Conservation (phyloP, 2,329 filamentous ascomycete genomes). For the Davidsoniella eucalypti region DNA sequence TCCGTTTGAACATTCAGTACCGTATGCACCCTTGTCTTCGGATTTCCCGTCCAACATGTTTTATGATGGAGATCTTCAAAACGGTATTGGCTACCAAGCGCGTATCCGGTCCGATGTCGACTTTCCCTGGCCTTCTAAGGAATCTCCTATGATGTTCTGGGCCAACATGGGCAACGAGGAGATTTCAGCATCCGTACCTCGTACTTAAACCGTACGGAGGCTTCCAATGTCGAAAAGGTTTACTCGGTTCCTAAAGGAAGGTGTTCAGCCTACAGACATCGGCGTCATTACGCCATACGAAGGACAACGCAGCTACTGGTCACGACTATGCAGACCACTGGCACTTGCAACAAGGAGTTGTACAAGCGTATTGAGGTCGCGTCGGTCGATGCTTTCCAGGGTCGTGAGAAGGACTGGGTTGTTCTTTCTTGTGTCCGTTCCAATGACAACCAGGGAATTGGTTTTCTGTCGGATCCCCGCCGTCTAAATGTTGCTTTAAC, state of each 20-base stretch:
- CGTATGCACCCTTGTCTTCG: constrained; percentile 98
- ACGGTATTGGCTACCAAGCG: constrained; percentile 81
- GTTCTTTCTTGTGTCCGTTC: constrained; percentile 94
- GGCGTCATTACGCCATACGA: constrained; percentile 98
- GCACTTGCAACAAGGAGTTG: constrained; percentile 92
- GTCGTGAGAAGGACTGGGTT: constrained; percentile 97
- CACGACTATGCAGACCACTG: constrained; percentile 96
- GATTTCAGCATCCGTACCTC: constrained; percentile 93
- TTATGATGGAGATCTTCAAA: constrained; percentile 92
- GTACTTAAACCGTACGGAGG: constrained; percentile 94
- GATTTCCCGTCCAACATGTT: constrained; percentile 99
- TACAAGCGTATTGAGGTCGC: constrained; percentile 99
- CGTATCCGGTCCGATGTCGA: constrained; percentile 85
- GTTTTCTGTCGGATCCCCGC: constrained; percentile 93
- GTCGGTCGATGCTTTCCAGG: constrained; percentile 96
- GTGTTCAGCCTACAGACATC: constrained; percentile 83
- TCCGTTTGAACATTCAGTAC: constrained; percentile 91
- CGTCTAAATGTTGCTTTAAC: constrained; percentile 95
- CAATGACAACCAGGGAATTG: constrained; percentile 97
- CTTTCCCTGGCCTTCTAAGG: constrained; percentile 89
- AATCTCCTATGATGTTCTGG: constrained; percentile 99
- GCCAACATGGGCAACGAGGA: constrained; percentile 95
- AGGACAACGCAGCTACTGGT: constrained; percentile 95
- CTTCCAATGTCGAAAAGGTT: constrained; percentile 98
- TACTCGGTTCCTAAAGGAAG: constrained; percentile 95